A percentile compares a stretch with the other conserved stretches of the same genome.
phyloP scores from a whole-genome alignment of 768 basidiomycete genomes.

The Multifurca ochricompacta region DNA sequence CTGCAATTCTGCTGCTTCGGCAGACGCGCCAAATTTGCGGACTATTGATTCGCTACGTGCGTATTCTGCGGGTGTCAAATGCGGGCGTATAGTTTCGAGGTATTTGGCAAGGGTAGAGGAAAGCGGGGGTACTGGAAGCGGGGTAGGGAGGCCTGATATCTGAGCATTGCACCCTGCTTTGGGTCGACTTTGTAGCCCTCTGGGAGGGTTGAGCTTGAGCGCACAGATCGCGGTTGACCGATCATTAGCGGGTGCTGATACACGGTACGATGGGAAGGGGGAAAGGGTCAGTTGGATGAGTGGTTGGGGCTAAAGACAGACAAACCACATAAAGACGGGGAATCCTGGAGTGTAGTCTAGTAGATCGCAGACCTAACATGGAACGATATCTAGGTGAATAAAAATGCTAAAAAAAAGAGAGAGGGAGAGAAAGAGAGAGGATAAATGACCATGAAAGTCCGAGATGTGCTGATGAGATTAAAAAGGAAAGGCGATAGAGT shows the following conservation, averaged over 20 bases:
- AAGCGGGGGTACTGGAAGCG: slow-evolving; percentile 80
- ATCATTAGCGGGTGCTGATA: not conserved
- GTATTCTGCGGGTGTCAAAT: slow-evolving; percentile 58
- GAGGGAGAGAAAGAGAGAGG: not conserved
- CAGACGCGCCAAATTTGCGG: slow-evolving; percentile 59
- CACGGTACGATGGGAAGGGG: too few relatives aligned
- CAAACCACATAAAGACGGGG: slow-evolving; percentile 8
- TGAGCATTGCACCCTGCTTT: slow-evolving; percentile 58
- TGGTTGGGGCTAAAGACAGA: not conserved
- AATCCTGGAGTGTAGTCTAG: not conserved
- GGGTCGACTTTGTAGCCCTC: slow-evolving; percentile 47
- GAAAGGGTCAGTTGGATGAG: not conserved
- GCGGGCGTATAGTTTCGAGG: slow-evolving; percentile 75
- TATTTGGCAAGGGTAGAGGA: slow-evolving; percentile 82
- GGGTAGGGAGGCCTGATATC: slow-evolving; percentile 66
- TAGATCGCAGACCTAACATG: slow-evolving; percentile 3
- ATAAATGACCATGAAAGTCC: not conserved
- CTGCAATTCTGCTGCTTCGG: slow-evolving; percentile 68
- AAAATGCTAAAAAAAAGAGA: not conserved
- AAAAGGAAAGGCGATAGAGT: slow-evolving; percentile 4
- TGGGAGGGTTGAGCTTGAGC: slow-evolving; percentile 24
- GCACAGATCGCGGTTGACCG: not conserved
- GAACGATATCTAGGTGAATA: not conserved
- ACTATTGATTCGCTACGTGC: slow-evolving; percentile 51
- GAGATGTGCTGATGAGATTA: not conserved